A percentile compares a stretch with the other conserved stretches of the same genome.
Conservation (phyloP, 345 rosid genomes). For the Brassica juncea region DNA sequence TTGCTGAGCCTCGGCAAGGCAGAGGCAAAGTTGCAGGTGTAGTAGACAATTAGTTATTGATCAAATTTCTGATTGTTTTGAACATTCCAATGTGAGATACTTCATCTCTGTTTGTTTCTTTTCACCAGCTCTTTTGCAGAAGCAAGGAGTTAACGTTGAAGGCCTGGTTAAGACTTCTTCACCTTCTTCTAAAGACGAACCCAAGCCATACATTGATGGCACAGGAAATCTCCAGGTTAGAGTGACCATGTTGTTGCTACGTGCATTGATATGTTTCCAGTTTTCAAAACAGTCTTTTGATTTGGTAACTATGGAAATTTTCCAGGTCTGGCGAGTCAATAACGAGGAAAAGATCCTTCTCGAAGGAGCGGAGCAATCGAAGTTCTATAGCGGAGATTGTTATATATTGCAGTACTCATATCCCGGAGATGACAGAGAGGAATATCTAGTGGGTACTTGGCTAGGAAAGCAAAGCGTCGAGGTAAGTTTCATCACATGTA, state of each 20-base stretch:
- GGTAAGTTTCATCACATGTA: constrained; percentile 45
- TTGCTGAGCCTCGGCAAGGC: constrained; percentile 85
- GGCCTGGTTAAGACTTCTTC: constrained; percentile 75
- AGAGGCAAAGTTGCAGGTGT: constrained; percentile 99
- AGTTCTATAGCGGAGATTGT: constrained; percentile 89
- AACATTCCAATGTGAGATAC: constrained; percentile 16
- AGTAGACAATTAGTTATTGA: constrained; percentile 25
- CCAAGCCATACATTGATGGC: constrained; percentile 84
- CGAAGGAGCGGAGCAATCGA: constrained; percentile 79
- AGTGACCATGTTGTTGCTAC: constrained; percentile 13
- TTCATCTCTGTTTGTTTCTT: constrained; percentile 14
- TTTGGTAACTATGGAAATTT: constrained; percentile 3
- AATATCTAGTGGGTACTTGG: constrained; percentile 89
- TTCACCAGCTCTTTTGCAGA: constrained; percentile 68
- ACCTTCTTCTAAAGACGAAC: constrained; percentile 74
- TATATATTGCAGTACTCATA: constrained; percentile 84
- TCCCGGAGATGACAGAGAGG: constrained; percentile 94
- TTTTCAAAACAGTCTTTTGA: neutral
- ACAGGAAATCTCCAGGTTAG: constrained; percentile 95
- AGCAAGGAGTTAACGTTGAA: constrained; percentile 92
- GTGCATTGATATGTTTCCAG: neutral
- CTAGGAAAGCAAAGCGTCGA: constrained; percentile 90
- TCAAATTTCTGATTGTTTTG: neutral
- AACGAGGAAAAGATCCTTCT: constrained; percentile 69
- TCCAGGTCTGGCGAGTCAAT: constrained; percentile 90